phyloP scores from a whole-genome alignment of 2,329 filamentous ascomycete genomes.

The Huntiella decipiens region DNA sequence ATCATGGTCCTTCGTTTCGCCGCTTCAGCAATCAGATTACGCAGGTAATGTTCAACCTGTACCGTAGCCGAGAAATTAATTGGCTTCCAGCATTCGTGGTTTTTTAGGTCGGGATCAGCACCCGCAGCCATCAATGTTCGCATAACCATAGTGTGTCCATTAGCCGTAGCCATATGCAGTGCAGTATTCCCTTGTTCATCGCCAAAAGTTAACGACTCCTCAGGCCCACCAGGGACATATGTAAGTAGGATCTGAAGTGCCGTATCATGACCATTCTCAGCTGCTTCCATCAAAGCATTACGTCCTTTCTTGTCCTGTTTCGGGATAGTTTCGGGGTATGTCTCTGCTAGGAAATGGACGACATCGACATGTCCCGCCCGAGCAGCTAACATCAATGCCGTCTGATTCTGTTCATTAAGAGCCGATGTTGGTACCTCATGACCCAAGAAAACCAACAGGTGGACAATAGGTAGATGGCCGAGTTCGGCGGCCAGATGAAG shows the following conservation, averaged over 20 bases:
- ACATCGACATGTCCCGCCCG: slow-evolving; percentile 50
- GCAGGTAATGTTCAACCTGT: slow-evolving; percentile 70
- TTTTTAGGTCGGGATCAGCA: slow-evolving; percentile 52
- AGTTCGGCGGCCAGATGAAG: slow-evolving; percentile 63
- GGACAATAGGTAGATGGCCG: slow-evolving; percentile 49
- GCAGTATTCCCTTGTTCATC: slow-evolving; percentile 71
- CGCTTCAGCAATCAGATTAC: slow-evolving; percentile 53
- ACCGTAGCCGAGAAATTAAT: slow-evolving; percentile 68
- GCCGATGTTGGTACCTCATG: slow-evolving; percentile 58
- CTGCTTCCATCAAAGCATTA: slow-evolving; percentile 53
- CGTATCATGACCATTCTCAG: slow-evolving; percentile 41
- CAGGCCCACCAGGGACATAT: slow-evolving; percentile 35
- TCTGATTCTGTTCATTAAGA: slow-evolving; percentile 63
- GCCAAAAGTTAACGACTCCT: slow-evolving; percentile 32
- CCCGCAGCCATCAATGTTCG: slow-evolving; percentile 61
- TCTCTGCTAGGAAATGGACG: slow-evolving; percentile 49
- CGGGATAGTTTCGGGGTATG: slow-evolving; percentile 42
- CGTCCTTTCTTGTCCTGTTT: slow-evolving; percentile 48
- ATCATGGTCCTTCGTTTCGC: slow-evolving; percentile 28
- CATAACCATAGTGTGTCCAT: slow-evolving; percentile 60
- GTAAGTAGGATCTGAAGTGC: slow-evolving; percentile 46
- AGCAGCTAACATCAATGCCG: slow-evolving; percentile 64
- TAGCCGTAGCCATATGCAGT: slow-evolving; percentile 68
- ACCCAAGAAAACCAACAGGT: slow-evolving; percentile 50
- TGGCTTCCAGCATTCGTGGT: slow-evolving; percentile 65